Conservation (phyloP, 805 yeast genomes). For the Candida ulmi region DNA sequence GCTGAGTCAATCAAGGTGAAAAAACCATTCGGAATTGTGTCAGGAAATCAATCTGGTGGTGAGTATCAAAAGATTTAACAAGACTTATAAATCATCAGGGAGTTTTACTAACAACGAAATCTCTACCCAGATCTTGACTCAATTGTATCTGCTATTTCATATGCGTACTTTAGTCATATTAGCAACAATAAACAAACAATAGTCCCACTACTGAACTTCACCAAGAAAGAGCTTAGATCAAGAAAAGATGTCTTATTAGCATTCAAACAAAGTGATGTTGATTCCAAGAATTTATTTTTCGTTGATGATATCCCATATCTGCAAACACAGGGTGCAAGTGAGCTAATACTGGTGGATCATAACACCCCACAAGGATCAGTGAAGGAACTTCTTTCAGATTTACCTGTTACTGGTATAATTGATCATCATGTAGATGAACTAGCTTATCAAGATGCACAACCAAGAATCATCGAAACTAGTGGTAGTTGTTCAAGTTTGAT, state of each 20-base stretch:
- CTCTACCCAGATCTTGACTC: conserved; percentile 76
- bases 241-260: conserved; percentile 67
- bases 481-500: conserved; percentile 85
- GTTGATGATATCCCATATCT: conserved; percentile 54
- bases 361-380: conserved; percentile 55
- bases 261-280: conserved; percentile 41
- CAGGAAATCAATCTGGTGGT: conserved; percentile 82
- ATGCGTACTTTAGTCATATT: conserved; percentile 51
- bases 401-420: conserved; percentile 45
- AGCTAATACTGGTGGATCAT: conserved; percentile 76
- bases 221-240: conserved; percentile 55
- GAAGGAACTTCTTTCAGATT: conserved; percentile 11
- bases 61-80: conserved; percentile 3
- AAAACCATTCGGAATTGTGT: conserved; percentile 34
- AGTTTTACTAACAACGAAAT: not conserved
- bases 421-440: conserved; percentile 86
- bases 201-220: conserved; percentile 75
- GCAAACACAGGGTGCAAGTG: conserved; percentile 19
- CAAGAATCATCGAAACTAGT: conserved; percentile 52
- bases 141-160: conserved; percentile 67
- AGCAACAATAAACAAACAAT: conserved; percentile 26
- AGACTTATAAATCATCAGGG: not conserved
- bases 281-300: conserved; percentile 48
- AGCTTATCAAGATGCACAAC: conserved; percentile 42
- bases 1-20: not conserved